Conservation (phyloP, 306 rosid genomes). For the cucumber (Cucumis sativus) region DNA sequence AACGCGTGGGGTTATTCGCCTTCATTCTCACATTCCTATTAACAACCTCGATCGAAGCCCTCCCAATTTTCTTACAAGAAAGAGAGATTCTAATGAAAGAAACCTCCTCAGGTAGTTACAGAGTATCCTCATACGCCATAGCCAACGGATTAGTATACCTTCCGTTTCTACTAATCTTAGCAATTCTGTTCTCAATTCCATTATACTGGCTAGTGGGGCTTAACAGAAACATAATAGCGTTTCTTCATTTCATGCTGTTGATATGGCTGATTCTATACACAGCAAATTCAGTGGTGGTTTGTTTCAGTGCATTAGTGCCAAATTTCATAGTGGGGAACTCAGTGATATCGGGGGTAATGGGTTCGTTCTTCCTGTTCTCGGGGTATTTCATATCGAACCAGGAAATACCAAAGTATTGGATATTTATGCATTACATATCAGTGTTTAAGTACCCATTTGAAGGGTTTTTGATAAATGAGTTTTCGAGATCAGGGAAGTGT, state of each 20-base stretch:
- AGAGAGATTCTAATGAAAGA: slow-evolving; percentile 90
- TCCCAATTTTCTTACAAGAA: slow-evolving; percentile 86
- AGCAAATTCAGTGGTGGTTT: slow-evolving; percentile 87
- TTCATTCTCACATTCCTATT: slow-evolving; percentile 65
- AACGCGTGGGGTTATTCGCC: slow-evolving; percentile 86
- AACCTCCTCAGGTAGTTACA: slow-evolving; percentile 76
- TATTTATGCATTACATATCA: slow-evolving; percentile 82
- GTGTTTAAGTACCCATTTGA: slow-evolving; percentile 92
- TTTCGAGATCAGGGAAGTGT: slow-evolving; percentile 77
- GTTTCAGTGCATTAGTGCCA: slow-evolving; percentile 85
- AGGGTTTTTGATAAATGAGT: slow-evolving; percentile 84
- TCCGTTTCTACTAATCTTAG: slow-evolving; percentile 84
- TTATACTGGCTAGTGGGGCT: slow-evolving; percentile 85
- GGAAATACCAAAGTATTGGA: slow-evolving; percentile 71
- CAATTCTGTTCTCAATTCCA: slow-evolving; percentile 58
- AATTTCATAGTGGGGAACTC: slow-evolving; percentile 95
- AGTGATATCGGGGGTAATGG: slow-evolving; percentile 72
- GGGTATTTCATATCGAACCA: slow-evolving; percentile 84
- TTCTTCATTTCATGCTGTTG: slow-evolving; percentile 54
- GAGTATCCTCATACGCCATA: slow-evolving; percentile 81
- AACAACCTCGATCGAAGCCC: slow-evolving; percentile 83
- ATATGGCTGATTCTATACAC: slow-evolving; percentile 86
- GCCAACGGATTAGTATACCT: slow-evolving; percentile 80
- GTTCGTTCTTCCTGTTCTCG: slow-evolving; percentile 84
- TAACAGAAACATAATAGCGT: slow-evolving; percentile 49